phyloP scores from a whole-genome alignment of 352 stramenopile genomes.

The Lagenidium giganteum region DNA sequence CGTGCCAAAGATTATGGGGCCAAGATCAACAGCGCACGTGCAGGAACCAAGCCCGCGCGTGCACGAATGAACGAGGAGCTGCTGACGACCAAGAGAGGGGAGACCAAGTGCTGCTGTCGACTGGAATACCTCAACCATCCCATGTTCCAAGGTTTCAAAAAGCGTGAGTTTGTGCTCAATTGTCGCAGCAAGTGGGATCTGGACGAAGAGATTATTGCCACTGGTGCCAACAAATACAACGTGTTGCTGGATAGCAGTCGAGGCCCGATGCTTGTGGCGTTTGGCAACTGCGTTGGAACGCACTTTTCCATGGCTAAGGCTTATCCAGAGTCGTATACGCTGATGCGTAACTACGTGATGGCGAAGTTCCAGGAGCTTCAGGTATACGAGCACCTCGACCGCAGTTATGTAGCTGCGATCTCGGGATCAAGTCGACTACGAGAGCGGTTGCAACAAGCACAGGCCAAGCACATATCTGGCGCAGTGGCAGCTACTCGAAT shows the following conservation, averaged over 20 bases:
- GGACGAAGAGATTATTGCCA: conserved; percentile 70
- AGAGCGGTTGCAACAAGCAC: conserved; percentile 34
- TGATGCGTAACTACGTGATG: conserved; percentile 54
- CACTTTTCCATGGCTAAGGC: conserved; percentile 58
- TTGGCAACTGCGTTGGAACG: conserved; percentile 66
- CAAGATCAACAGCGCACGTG: conserved; percentile 54
- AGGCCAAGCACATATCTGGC: too few relatives aligned
- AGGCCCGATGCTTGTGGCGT: conserved; percentile 76
- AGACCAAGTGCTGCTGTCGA: conserved; percentile 59
- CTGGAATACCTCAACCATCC: conserved; percentile 47
- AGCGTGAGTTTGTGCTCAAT: conserved; percentile 56
- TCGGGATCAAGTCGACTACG: conserved; percentile 46
- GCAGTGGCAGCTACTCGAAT: too few relatives aligned
- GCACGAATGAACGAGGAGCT: conserved; percentile 30
- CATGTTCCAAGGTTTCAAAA: conserved; percentile 20
- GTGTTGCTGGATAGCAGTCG: conserved; percentile 75
- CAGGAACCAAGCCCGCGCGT: conserved; percentile 37
- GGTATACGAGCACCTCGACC: conserved; percentile 66
- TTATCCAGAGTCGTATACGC: conserved; percentile 40
- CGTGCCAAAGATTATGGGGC: conserved; percentile 46
- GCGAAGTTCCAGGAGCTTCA: conserved; percentile 60
- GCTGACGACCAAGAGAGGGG: conserved; percentile 45
- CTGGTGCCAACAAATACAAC: conserved; percentile 65
- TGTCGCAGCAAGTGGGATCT: conserved; percentile 79
- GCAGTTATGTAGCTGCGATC: conserved; percentile 65